Evolutionary conservation across 371 early-diverging fungal species (phyloP), one percentile per base, ranked within the genome.

Genomic region (Actinomortierella wolfii): DNA sequence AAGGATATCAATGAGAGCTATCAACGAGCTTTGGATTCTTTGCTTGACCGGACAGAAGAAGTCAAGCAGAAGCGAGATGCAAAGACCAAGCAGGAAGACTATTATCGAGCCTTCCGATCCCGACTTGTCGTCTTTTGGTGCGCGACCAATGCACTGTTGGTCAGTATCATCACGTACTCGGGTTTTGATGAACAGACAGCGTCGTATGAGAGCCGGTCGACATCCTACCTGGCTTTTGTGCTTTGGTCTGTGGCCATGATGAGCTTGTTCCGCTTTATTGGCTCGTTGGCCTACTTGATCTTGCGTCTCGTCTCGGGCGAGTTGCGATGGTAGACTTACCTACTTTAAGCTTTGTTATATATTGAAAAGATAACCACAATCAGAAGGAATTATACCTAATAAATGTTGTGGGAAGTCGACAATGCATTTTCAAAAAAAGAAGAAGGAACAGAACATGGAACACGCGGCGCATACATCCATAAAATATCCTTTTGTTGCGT

Each of bases 41-140:
- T 91, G 44, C 34, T 45, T 41, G 59, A 61, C 20, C 65, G 66
- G 26, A 60, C 66, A 2, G 76, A 78, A 51, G 78, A 71, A 21
- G 81, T 76, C 13, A 78, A 79, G 50, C 54, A 76, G 40, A 80
- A 86, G 56, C 79, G 83, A 1, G 95, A 93, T 71, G 83, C 86
- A 8, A 80, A 83, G 56, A 90, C 90, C 17, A 88, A 88, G 61
- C 87, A 85, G 66, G 92, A 95, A 54, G 97, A 97, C 62, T 86
- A 89, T 65, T 95, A 93, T 79, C 86, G 84, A 62, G 80, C 81
- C 34, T 94, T 95, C 83, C 86, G 97, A 25, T 95, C 95, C 0
- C 71, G 83, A 7, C 76, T 94, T 23, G 87, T 96, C 20, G 80
- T 95, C 2, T 59, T 81, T 34, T 97, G 96, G 96, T 83, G 94